These are phyloP conservation scores for Neltuma alba DNA, from an alignment of 306 rosid genomes.

Conservation along the genomic window DNA sequence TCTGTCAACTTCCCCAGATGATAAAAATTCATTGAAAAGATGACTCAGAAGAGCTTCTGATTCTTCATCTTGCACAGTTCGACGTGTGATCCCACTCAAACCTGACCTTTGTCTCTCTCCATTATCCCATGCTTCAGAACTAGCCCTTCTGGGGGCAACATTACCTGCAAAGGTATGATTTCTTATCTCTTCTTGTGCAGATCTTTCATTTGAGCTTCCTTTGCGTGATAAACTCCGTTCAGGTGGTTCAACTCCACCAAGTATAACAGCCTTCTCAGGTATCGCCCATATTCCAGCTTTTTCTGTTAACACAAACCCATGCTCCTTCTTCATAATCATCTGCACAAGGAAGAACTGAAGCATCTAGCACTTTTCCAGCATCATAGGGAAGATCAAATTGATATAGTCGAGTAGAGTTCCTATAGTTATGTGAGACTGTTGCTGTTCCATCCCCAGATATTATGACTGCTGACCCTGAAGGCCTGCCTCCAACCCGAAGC, in stretches of 20 bases:
- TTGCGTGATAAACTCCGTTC: constrained; percentile 95
- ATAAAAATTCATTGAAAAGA: constrained; percentile 76
- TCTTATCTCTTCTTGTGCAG: constrained; percentile 78
- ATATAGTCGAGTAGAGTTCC: constrained; percentile 73
- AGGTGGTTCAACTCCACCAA: constrained; percentile 99
- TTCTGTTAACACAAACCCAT: constrained; percentile 92
- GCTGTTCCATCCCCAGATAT: constrained; percentile 95
- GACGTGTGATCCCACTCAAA: constrained; percentile 61
- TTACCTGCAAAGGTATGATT: constrained; percentile 68
- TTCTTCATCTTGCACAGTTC: constrained; percentile 87
- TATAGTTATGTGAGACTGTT: constrained; percentile 83
- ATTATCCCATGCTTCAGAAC: constrained; percentile 81
- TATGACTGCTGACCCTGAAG: constrained; percentile 84
- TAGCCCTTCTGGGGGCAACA: constrained; percentile 72
- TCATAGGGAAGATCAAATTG: constrained; percentile 96
- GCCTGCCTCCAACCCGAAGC: constrained; percentile 88
- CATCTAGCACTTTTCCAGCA: constrained; percentile 97
- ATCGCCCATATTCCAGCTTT: constrained; percentile 99
- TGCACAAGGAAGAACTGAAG: constrained; percentile 83
- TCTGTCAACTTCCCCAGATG: constrained; percentile 79
- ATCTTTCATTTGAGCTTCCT: constrained; percentile 95
- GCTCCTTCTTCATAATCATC: constrained; percentile 91
- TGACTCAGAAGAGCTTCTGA: constrained; percentile 84
- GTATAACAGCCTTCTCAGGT: constrained; percentile 91
- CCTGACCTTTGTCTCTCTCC: constrained; percentile 69